These are phyloP conservation scores for Cladosporium sp. DNA, from an alignment of 2,329 filamentous ascomycete genomes.

Conservation along the genomic window DNA sequence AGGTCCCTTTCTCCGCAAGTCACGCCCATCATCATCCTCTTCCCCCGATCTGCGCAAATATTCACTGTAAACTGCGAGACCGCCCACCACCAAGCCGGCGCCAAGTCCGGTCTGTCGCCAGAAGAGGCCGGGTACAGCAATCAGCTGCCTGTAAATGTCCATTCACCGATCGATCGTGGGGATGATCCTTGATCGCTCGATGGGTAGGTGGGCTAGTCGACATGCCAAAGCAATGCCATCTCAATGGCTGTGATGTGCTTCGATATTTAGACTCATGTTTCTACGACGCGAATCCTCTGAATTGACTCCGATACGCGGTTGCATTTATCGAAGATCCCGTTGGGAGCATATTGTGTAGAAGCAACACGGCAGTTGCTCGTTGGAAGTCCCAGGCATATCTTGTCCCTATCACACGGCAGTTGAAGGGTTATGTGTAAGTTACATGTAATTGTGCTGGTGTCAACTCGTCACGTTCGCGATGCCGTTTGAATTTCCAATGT, in stretches of 20 bases:
- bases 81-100: not conserved
- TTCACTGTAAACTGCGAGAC: not conserved
- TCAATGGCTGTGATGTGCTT: not conserved
- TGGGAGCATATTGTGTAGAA: not conserved
- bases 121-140: slow-evolving; percentile 1
- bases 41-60: slow-evolving; percentile 4
- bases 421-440: not conserved
- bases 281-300: not conserved
- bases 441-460: not conserved
- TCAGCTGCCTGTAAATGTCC: not conserved
- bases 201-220: not conserved
- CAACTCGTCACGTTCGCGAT: not conserved
- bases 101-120: slow-evolving; percentile 3
- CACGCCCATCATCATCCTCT: not conserved
- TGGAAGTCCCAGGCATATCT: not conserved
- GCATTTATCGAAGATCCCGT: not conserved
- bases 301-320: not conserved
- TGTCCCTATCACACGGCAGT: not conserved
- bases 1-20: slow-evolving; percentile 8
- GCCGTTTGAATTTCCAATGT: not conserved
- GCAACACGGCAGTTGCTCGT: no score
- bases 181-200: slow-evolving; percentile 6
- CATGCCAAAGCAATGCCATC: not conserved
- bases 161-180: not conserved
- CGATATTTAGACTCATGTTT: not conserved